Percentiles rank a stretch among this genome's conserved stretches.
phyloP scores from a whole-genome alignment of 441 rosid species.

The Populus hybrid region DNA sequence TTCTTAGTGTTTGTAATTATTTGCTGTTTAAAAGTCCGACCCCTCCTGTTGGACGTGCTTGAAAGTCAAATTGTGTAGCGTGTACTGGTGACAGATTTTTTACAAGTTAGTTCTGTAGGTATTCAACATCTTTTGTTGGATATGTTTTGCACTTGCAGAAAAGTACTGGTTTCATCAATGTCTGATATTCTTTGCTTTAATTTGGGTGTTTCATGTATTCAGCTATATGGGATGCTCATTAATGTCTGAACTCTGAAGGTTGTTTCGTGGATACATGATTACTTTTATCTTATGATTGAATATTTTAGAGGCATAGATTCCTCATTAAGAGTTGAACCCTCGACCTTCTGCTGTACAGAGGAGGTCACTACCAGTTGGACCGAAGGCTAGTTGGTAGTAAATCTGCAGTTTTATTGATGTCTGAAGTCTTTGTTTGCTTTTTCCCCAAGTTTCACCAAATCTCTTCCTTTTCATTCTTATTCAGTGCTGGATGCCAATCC shows the following conservation, averaged over 20 bases:
- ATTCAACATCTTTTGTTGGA: not conserved
- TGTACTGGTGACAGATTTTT: too few species aligned
- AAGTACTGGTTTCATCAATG: not conserved
- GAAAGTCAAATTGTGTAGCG: too few species aligned
- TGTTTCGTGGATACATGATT: not conserved
- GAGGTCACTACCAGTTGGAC: not conserved
- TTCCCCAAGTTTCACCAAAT: not conserved
- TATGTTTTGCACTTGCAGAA: not conserved
- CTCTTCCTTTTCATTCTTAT: slow-evolving; percentile 9
- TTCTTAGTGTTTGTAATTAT: not conserved
- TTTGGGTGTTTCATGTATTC: not conserved
- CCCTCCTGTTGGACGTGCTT: not conserved
- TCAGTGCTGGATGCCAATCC: slow-evolving; percentile 94
- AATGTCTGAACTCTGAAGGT: too few species aligned
- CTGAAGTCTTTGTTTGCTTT: not conserved
- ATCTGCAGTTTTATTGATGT: not conserved
- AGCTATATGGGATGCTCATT: not conserved
- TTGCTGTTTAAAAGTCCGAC: not conserved
- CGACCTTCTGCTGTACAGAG: not conserved
- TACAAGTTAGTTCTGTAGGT: not conserved
- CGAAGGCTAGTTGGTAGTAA: not conserved
- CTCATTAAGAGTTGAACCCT: not conserved
- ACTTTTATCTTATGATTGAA: not conserved
- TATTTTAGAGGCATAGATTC: not conserved
- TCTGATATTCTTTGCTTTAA: not conserved